Conservation (phyloP, 345 rosid species). For the Lenwebbia sp. region DNA sequence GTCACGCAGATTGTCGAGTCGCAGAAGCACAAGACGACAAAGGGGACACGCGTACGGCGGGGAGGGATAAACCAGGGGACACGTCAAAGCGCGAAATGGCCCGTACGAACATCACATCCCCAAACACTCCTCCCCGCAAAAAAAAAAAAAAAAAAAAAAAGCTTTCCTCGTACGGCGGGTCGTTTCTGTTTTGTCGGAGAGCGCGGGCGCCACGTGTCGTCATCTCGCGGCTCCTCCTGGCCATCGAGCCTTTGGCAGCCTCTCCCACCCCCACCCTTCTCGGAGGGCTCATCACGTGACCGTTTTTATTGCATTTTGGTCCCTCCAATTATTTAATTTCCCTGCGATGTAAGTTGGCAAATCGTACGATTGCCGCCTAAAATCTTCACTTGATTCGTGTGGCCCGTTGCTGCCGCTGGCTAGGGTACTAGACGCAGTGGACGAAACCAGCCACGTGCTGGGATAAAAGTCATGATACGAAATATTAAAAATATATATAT, state of each 20-base stretch:
- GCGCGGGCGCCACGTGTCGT: not conserved
- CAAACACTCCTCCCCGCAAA: too few relatives aligned
- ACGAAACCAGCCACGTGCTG: not conserved
- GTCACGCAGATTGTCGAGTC: not conserved
- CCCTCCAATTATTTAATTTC: not conserved
- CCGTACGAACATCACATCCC: not conserved
- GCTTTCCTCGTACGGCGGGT: not conserved
- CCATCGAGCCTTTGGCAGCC: not conserved
- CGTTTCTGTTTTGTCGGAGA: not conserved
- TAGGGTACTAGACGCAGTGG: not conserved
- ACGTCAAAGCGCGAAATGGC: not conserved
- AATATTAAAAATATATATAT: too few relatives aligned
- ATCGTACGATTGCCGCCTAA: not conserved
- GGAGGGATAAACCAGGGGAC: not conserved
- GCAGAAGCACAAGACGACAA: not conserved
- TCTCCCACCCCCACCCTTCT: not conserved
- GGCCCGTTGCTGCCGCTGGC: not conserved
- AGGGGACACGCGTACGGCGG: not conserved
- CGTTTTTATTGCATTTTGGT: not conserved
- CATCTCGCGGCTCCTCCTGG: too few relatives aligned
- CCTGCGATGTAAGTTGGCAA: not conserved
- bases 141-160: too few relatives aligned
- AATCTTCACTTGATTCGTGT: not conserved
- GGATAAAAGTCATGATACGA: too few relatives aligned
- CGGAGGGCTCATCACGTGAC: not conserved